These are phyloP conservation scores for Trametes versicolor DNA, from an alignment of 1,284 basidiomycete species.

Conservation along the genomic window DNA sequence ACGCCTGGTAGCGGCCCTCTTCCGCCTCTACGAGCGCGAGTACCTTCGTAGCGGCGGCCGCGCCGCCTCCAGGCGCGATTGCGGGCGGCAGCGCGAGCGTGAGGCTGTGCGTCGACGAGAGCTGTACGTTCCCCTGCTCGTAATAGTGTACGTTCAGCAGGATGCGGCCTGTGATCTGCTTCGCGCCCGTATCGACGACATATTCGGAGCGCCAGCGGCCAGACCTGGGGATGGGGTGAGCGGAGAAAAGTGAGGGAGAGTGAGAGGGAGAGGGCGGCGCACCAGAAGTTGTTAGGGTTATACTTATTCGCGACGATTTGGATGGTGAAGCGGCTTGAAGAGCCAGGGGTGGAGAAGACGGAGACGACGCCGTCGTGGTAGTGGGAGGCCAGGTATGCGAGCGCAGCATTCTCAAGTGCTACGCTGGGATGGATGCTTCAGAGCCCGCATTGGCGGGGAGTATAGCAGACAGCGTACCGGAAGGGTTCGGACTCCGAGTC, in stretches of 20 bases:
- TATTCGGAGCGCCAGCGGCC: slow-evolving; percentile 94
- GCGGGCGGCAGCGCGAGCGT: slow-evolving; percentile 72
- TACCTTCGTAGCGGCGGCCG: slow-evolving; percentile 73
- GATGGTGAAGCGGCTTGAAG: slow-evolving; percentile 66
- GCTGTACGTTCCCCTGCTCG: slow-evolving; percentile 96
- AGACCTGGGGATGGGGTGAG: slow-evolving; percentile 63
- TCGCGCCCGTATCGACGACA: slow-evolving; percentile 63
- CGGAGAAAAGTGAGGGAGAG: not conserved
- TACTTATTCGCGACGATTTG: slow-evolving; percentile 95
- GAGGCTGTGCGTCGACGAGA: slow-evolving; percentile 77
- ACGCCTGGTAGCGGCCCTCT: slow-evolving; percentile 81
- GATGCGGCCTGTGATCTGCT: slow-evolving; percentile 70
- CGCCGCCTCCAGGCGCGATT: slow-evolving; percentile 58
- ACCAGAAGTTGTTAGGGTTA: slow-evolving; percentile 93
- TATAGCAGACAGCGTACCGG: slow-evolving; percentile 59
- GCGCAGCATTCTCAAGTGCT: slow-evolving; percentile 72
- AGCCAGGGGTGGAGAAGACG: slow-evolving; percentile 66
- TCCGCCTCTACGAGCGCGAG: slow-evolving; percentile 84
- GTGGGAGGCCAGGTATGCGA: slow-evolving; percentile 82
- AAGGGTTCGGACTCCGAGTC: slow-evolving; percentile 77
- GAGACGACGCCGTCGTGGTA: slow-evolving; percentile 79
- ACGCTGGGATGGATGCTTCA: slow-evolving; percentile 51
- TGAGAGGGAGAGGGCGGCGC: slow-evolving; percentile 34
- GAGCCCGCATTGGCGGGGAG: not conserved
- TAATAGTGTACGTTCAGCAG: slow-evolving; percentile 93